Evolutionary conservation across 805 yeast species (phyloP).

Genomic region (Candida pseudoglaebosa): DNA sequence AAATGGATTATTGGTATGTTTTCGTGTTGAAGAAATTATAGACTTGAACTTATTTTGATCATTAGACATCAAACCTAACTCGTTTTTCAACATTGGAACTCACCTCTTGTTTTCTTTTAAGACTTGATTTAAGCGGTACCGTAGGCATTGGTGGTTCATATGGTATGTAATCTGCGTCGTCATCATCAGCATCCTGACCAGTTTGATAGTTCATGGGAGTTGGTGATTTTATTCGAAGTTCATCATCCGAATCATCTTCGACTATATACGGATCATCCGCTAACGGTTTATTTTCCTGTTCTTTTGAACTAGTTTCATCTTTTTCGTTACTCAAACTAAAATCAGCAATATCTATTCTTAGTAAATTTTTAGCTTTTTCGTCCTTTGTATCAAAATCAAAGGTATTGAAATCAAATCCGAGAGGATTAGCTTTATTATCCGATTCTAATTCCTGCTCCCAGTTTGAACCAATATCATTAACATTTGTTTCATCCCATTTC

Average conservation of each 20-base stretch:
- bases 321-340: neutral
- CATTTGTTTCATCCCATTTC: neutral
- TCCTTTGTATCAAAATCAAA: slow-evolving; percentile 1
- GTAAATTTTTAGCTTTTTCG: slow-evolving; percentile 1
- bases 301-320: neutral
- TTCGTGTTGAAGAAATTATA: neutral
- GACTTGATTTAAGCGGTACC: slow-evolving; percentile 15
- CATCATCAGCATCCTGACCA: slow-evolving; percentile 1
- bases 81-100: slow-evolving; percentile 19
- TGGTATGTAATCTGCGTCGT: slow-evolving; percentile 3
- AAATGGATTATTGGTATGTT: neutral
- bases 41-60: neutral
- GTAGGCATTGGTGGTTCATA: slow-evolving; percentile 8
- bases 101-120: slow-evolving; percentile 17
- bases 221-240: neutral
- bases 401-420: neutral
- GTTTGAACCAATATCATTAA: neutral
- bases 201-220: neutral
- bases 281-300: neutral
- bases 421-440: neutral
- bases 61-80: slow-evolving; percentile 26
- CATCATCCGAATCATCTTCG: neutral
- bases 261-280: neutral
- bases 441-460: neutral
- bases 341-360: neutral